A percentile compares a stretch with the other conserved stretches of the same genome.
These are phyloP conservation scores for Trypanosoma lewisi DNA, from an alignment of 208 protist genomes.

Conservation along the genomic window DNA sequence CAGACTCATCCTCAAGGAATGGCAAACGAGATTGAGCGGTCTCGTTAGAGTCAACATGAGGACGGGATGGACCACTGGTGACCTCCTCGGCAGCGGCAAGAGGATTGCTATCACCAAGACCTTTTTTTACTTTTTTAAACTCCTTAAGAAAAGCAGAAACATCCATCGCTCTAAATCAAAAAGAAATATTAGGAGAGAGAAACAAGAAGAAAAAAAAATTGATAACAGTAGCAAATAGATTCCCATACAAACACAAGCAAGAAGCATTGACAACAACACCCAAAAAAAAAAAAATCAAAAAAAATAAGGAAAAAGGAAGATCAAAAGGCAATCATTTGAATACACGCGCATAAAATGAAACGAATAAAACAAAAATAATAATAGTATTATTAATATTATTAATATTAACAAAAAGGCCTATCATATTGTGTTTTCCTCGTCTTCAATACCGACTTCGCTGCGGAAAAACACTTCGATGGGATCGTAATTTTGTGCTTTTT, in stretches of 20 bases:
- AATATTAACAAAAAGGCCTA: neutral
- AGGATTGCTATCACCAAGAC: neutral
- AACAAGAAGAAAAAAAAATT: conserved; percentile 8
- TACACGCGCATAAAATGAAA: conserved; percentile 8
- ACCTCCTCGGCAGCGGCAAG: neutral
- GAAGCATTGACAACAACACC: neutral
- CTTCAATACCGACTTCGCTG: conserved; percentile 6
- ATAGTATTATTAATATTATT: neutral
- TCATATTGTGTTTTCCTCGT: conserved; percentile 1
- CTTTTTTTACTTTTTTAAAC: conserved; percentile 40
- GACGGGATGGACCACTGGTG: neutral
- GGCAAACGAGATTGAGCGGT: too few species aligned
- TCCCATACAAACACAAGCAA: neutral
- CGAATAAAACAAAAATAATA: conserved; percentile 19
- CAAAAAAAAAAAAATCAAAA: neutral
- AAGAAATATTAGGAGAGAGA: conserved; percentile 2
- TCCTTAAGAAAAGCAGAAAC: conserved; percentile 73
- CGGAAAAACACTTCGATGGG: conserved; percentile 36
- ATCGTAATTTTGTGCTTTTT: conserved; percentile 5
- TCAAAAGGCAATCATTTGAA: neutral
- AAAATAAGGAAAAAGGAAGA: neutral
- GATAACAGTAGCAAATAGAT: neutral
- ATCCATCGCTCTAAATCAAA: conserved; percentile 46
- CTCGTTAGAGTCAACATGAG: neutral
- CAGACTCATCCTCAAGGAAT: neutral